Conservation (phyloP, 805 yeast genomes). For the Candida insectorum region DNA sequence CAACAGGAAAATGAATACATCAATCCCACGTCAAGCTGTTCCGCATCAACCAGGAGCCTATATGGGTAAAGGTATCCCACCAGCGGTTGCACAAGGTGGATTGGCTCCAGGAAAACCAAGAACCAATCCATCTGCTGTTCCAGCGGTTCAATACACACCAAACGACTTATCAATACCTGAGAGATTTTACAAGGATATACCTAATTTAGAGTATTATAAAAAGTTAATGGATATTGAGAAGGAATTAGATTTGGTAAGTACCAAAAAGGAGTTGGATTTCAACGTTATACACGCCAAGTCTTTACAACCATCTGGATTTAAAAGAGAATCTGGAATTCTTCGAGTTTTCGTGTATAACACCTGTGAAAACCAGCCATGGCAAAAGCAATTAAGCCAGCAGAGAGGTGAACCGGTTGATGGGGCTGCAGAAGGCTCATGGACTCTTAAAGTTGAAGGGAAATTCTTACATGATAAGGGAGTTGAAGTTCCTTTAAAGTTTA, state of each 20-base stretch:
- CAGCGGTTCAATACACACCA: slow-evolving; percentile 40
- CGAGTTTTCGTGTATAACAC: slow-evolving; percentile 82
- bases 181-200: slow-evolving; percentile 41
- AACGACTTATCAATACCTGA: slow-evolving; percentile 39
- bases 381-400: slow-evolving; percentile 25
- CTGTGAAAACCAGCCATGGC: slow-evolving; percentile 87
- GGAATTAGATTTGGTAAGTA: slow-evolving; percentile 72
- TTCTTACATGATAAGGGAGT: slow-evolving; percentile 50
- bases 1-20: too few relatives aligned
- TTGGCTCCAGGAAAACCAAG: slow-evolving; percentile 21
- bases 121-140: slow-evolving; percentile 30
- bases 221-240: slow-evolving; percentile 78
- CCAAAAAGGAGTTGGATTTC: slow-evolving; percentile 80
- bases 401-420: slow-evolving; percentile 17
- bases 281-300: slow-evolving; percentile 57
- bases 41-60: slow-evolving; percentile 3
- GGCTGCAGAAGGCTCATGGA: slow-evolving; percentile 61
- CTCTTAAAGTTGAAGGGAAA: slow-evolving; percentile 84
- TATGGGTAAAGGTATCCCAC: slow-evolving; percentile 2
- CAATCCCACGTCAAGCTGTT: slow-evolving; percentile 8
- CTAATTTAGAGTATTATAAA: slow-evolving; percentile 72
- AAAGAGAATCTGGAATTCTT: slow-evolving; percentile 54
- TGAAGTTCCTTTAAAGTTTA: slow-evolving; percentile 46
- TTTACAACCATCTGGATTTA: slow-evolving; percentile 33
- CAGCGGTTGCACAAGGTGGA: slow-evolving; percentile 1